Conservation (phyloP, 2,329 filamentous ascomycete genomes). For the Eutypa lata region DNA sequence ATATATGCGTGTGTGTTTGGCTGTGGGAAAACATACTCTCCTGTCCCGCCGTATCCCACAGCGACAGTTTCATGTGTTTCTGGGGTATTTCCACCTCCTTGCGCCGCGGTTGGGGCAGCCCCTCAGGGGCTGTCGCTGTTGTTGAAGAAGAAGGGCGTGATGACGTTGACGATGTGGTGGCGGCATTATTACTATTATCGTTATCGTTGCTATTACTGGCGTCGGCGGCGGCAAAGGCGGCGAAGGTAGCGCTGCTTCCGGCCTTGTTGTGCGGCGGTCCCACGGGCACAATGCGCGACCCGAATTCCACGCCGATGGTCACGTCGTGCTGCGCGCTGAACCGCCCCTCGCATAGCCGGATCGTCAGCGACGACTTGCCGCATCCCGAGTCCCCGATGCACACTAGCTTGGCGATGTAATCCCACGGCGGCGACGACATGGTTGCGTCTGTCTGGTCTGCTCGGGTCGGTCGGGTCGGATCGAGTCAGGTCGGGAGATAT, state of each 20-base stretch:
- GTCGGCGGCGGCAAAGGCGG: constrained; percentile 3
- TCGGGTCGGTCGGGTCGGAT: constrained; percentile 1
- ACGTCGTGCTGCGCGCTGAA: constrained; percentile 95
- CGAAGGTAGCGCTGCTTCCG: constrained; percentile 36
- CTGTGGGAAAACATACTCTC: constrained; percentile 56
- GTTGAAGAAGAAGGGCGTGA: not conserved
- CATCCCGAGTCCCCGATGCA: constrained; percentile 96
- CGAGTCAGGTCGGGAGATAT: constrained; percentile 1
- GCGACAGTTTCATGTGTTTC: constrained; percentile 85
- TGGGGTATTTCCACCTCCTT: constrained; percentile 38
- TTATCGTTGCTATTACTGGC: too few relatives aligned
- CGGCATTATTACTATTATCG: not conserved
- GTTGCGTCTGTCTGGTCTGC: constrained; percentile 4
- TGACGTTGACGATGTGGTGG: constrained; percentile 1
- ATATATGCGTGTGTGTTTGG: too few relatives aligned
- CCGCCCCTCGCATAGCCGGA: constrained; percentile 93
- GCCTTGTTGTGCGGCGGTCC: constrained; percentile 69
- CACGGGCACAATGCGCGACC: constrained; percentile 86
- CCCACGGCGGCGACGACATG: constrained; percentile 75
- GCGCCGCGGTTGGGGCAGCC: constrained; percentile 53
- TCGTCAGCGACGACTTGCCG: constrained; percentile 91
- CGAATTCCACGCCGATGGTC: constrained; percentile 95
- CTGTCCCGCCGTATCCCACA: constrained; percentile 96
- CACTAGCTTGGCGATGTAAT: constrained; percentile 98
- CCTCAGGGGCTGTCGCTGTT: constrained; percentile 22